Conservation (phyloP, 2,329 filamentous ascomycete genomes). For the Microdochium trichocladiopsis region DNA sequence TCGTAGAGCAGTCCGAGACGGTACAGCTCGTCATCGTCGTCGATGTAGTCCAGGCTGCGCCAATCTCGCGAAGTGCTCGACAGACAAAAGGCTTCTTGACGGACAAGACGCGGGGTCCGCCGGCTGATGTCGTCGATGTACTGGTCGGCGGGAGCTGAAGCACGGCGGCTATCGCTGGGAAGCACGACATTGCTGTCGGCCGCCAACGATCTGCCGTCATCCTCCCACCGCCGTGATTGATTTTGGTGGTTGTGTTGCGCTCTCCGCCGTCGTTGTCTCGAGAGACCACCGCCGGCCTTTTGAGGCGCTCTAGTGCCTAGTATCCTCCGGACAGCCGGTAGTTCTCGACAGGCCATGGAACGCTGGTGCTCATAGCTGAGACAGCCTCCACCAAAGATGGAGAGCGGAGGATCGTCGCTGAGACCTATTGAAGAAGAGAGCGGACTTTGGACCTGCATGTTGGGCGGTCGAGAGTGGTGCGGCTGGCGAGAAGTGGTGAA, state of each 20-base stretch:
- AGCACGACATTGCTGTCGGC: neutral
- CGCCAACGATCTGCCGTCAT: neutral
- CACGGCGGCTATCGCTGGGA: neutral
- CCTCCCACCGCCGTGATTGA: neutral
- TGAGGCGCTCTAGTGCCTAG: neutral
- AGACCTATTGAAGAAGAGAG: neutral
- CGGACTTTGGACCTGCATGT: neutral
- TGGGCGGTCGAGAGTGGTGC: neutral
- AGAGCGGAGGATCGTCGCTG: neutral
- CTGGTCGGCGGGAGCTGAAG: neutral
- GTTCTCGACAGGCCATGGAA: neutral
- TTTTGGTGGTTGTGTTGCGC: neutral
- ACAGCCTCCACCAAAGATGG: neutral
- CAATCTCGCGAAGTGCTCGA: neutral
- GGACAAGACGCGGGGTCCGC: neutral
- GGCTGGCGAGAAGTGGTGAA: neutral
- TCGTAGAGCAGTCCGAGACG: neutral
- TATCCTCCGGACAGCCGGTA: neutral
- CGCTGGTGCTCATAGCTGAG: neutral
- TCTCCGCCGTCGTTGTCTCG: neutral
- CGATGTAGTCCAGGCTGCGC: neutral
- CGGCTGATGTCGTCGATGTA: neutral
- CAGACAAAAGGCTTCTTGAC: neutral
- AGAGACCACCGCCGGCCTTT: neutral
- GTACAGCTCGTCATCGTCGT: neutral